Base-by-base conservation (phyloP, 306 rosid species). In the Castanea mollissima region DNA sequence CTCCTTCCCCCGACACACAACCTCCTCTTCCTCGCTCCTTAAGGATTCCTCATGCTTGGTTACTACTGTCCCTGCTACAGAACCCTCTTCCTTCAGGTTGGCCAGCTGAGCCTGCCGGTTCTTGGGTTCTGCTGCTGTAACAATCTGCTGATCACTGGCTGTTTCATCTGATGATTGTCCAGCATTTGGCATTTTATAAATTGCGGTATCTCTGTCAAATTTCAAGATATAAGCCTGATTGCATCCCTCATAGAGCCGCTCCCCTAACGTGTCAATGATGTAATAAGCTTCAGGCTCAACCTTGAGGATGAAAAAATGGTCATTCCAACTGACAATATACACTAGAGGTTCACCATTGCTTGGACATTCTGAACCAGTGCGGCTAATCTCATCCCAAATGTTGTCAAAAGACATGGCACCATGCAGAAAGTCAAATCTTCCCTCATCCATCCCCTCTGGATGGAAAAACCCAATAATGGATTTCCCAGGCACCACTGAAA, bases 361-460 rank as follows among this genome's bases (percentile, higher is more conserved):
- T 14, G 80, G 74, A 80, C 89, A 90, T 52, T 89, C 90, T 0
- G 81, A 82, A 73, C 81, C 97, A 41, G 83, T 82, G 8, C 78
- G 87, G 85, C 89, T 92, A 73, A 96, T 93, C 87, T 96, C 99
- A 70, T 96, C 99, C 99, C 99, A 96, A 55, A 96, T 96, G 89
- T 90, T 93, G 83, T 96, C 99, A 27, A 96, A 93, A 54, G 97
- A 91, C 99, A 96, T 91, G 70, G 98, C 99, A 65, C 96, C 97
- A 1, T 83, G 98, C 78, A 96, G 86, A 83, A 96, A 91, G 76
- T 89, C 98, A 49, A 96, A 96, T 21, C 93, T 87, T 10, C 91
- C 98, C 76, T 91, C 99, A 2, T 93, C 97, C 96, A 93, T 85
- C 6, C 92, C 97, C 73, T 96, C 99, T 13, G 99, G 99, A 68